A percentile compares a stretch with the other conserved stretches of the same genome.
phyloP scores from a whole-genome alignment of 2,329 filamentous ascomycete genomes.

The Escovopsis weberi region DNA sequence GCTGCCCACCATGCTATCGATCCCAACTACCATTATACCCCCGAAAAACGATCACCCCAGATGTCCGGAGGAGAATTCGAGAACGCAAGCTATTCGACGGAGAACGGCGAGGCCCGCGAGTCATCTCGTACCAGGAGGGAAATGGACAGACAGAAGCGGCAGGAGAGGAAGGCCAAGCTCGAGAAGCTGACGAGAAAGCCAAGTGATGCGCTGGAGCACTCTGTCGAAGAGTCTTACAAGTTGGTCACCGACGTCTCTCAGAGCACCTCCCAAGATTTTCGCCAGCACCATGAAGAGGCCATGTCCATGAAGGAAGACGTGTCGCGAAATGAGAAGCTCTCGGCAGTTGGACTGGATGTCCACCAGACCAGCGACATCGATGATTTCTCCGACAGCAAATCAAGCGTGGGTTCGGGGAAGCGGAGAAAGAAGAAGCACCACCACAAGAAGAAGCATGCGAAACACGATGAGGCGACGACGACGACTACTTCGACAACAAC shows the following conservation, averaged over 20 bases:
- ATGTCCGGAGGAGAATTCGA: background rate
- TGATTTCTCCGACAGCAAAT: slow-evolving; percentile 1
- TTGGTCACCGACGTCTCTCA: background rate
- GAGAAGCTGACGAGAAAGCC: slow-evolving; percentile 1
- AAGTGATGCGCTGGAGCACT: slow-evolving; percentile 1
- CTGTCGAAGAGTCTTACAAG: background rate
- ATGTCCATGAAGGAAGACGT: background rate
- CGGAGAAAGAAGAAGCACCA: slow-evolving; percentile 4
- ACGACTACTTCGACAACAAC: too few relatives aligned
- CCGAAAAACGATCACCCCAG: background rate
- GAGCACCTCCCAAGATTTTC: slow-evolving; percentile 1
- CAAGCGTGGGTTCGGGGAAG: background rate
- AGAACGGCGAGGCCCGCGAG: background rate
- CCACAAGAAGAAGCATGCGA: too few relatives aligned
- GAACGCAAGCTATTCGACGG: background rate
- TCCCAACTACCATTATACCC: background rate
- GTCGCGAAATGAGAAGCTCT: background rate
- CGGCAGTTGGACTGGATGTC: background rate
- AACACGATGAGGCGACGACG: too few relatives aligned
- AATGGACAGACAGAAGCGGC: background rate
- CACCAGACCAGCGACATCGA: background rate
- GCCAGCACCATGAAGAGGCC: background rate
- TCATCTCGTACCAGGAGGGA: background rate
- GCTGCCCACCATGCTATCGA: slow-evolving; percentile 14
- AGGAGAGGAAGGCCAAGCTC: slow-evolving; percentile 1